Percentiles rank a stretch among this genome's conserved stretches.
Evolutionary conservation across 805 yeast genomes (phyloP).

Genomic region (Kodamaea nitidulidarum): DNA sequence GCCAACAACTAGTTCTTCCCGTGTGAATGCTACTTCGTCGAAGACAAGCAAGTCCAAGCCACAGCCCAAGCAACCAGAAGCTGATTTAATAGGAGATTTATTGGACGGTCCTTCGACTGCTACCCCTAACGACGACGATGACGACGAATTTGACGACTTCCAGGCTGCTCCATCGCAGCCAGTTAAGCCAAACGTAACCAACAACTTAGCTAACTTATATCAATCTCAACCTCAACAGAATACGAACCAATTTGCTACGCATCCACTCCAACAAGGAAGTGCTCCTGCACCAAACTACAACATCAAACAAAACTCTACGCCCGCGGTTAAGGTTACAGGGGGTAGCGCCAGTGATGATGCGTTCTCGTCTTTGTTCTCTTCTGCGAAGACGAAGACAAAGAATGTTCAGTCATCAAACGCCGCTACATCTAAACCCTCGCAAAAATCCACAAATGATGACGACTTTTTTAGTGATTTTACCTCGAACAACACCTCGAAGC

Average conservation of each 20-base stretch:
- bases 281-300: conserved; percentile 17
- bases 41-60: conserved; percentile 25
- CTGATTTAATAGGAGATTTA: conserved; percentile 48
- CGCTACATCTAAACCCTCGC: conserved; percentile 14
- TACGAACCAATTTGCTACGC: conserved; percentile 8
- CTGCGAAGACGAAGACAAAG: conserved; percentile 51
- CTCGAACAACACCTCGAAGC: conserved; percentile 17
- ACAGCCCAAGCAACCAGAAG: conserved; percentile 26
- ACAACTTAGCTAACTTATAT: conserved; percentile 27
- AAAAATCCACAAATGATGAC: conserved; percentile 15
- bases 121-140: conserved; percentile 42
- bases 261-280: conserved; percentile 12
- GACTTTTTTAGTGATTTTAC: conserved; percentile 33
- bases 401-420: conserved; percentile 6
- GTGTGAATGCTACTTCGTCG: conserved; percentile 28
- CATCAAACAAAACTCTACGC: conserved; percentile 26
- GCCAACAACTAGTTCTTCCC: conserved; percentile 37
- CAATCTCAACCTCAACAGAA: conserved; percentile 18
- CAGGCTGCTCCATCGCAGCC: conserved; percentile 57
- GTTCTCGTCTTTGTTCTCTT: conserved; percentile 63
- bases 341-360: conserved; percentile 49
- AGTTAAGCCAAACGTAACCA: conserved; percentile 16
- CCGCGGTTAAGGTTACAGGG: conserved; percentile 28
- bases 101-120: conserved; percentile 39
- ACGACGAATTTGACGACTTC: conserved; percentile 79